phyloP scores from a whole-genome alignment of 192 early-diverging fungal genomes.

The Pilobolus umbonatus region DNA sequence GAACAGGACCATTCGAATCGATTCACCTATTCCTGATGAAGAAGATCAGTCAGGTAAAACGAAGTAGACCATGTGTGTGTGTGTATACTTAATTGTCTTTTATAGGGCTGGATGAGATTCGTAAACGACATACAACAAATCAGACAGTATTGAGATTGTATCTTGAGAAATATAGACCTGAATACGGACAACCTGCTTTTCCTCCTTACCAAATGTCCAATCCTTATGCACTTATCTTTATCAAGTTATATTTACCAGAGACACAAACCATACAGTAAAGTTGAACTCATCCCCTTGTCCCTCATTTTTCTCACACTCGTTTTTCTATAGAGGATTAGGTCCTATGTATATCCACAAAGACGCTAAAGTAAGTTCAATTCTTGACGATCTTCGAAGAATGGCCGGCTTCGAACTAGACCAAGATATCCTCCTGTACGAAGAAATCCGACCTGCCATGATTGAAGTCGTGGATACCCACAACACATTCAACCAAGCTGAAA shows the following conservation, averaged over 20 bases:
- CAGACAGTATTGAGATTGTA: constrained; percentile 45
- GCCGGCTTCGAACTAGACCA: constrained; percentile 53
- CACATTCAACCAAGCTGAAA: constrained; percentile 73
- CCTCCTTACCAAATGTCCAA: constrained; percentile 11
- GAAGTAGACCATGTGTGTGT: too few relatives aligned
- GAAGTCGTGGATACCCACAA: constrained; percentile 61
- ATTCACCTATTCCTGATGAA: constrained; percentile 57
- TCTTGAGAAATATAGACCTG: constrained; percentile 34
- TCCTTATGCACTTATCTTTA: constrained; percentile 61
- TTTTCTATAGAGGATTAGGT: constrained; percentile 56
- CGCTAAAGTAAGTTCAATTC: constrained; percentile 55
- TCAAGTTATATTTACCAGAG: constrained; percentile 80
- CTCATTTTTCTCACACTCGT: too few relatives aligned
- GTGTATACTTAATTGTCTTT: too few relatives aligned
- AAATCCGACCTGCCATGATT: constrained; percentile 93
- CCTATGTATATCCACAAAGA: constrained; percentile 45
- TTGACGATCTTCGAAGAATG: constrained; percentile 50
- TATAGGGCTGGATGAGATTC: constrained; percentile 25
- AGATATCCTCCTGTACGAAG: constrained; percentile 52
- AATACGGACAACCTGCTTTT: constrained; percentile 20
- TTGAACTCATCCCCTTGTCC: too few relatives aligned
- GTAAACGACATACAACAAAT: constrained; percentile 7
- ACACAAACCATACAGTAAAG: constrained; percentile 51
- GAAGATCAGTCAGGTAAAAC: constrained; percentile 38
- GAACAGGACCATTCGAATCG: constrained; percentile 88